Evolutionary conservation across 495 filamentous ascomycete genomes (phyloP).

Genomic region (Xylaria telfairii): DNA sequence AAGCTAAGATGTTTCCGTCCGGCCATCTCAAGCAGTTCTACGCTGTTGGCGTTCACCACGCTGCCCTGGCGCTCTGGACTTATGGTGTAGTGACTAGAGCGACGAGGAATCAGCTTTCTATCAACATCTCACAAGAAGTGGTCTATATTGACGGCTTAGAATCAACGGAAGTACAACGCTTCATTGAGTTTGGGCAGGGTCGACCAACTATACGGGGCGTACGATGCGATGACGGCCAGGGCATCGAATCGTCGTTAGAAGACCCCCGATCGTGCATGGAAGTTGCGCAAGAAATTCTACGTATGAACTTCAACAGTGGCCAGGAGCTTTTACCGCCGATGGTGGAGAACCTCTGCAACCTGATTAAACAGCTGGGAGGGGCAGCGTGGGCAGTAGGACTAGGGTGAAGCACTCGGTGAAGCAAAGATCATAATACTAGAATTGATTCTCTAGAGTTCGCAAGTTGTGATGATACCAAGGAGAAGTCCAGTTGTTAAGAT

Average conservation of each 20-base stretch:
- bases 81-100: conserved; percentile 58
- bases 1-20: conserved; percentile 54
- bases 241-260: conserved; percentile 39
- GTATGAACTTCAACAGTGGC: conserved; percentile 49
- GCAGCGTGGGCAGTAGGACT: conserved; percentile 46
- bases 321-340: conserved; percentile 46
- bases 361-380: conserved; percentile 60
- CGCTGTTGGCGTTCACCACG: conserved; percentile 66
- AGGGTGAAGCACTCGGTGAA: background rate
- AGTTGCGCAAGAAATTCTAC: conserved; percentile 53
- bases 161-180: conserved; percentile 50
- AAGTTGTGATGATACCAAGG: background rate
- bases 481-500: background rate
- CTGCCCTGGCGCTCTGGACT: conserved; percentile 65
- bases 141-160: conserved; percentile 59
- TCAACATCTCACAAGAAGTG: conserved; percentile 30
- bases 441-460: background rate
- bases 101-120: conserved; percentile 19
- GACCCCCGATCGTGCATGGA: conserved; percentile 55
- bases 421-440: background rate
- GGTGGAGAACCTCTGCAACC: conserved; percentile 61
- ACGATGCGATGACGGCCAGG: conserved; percentile 14
- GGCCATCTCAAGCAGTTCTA: conserved; percentile 62
- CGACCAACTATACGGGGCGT: conserved; percentile 48
- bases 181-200: conserved; percentile 53